Evolutionary conservation across 2,329 filamentous ascomycete species (phyloP), one percentile per base, ranked within the genome.

Genomic region (Helminthosporium solani): DNA sequence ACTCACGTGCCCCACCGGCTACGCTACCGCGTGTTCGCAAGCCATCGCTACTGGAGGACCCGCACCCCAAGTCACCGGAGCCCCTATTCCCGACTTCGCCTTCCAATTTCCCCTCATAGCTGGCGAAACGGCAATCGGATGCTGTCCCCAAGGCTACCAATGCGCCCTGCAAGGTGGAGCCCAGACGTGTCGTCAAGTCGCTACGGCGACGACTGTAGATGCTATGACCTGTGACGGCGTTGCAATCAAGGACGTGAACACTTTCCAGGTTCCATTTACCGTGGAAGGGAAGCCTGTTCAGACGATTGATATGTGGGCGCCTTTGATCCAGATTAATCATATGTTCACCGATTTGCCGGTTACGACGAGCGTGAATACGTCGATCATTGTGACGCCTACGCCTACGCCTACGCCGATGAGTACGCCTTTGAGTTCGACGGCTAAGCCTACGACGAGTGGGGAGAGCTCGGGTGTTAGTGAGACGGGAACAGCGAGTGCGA

Each of bases 61-160:
- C 33, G 44, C 34, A 11, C 44, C 42, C n/a, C 15, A 40, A 28
- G 41, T 44, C 15, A 39, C 40, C 7, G 43, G 49, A 2, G 33
- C 23, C 1, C 35, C 35, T 25, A 21, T 38, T 15, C 20, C 35
- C 12, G 11, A 38, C 6, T 38, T 38, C 16, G 35, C 16, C 19
- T 57, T 59, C 33, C 52, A 59, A 18, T 61, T 56, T 36, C 52
- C 54, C 4, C 40, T 57, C 7, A 33, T 44, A 3, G 54, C 44
- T 18, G 52, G 54, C 30, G 57, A 61, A 43, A 56, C 54, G 20
- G 57, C 54, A 9, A 37, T 58, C 2, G 57, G 57, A 30, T 61
- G 57, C 35, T 61, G 57, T 51, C 56, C 56, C 4, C 42, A 23
- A 6, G 57, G 56, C 3, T 61, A 53, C 33, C 40, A 40, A 6